phyloP scores from a whole-genome alignment of 495 filamentous ascomycete species.

The Neohortaea acidophila region DNA sequence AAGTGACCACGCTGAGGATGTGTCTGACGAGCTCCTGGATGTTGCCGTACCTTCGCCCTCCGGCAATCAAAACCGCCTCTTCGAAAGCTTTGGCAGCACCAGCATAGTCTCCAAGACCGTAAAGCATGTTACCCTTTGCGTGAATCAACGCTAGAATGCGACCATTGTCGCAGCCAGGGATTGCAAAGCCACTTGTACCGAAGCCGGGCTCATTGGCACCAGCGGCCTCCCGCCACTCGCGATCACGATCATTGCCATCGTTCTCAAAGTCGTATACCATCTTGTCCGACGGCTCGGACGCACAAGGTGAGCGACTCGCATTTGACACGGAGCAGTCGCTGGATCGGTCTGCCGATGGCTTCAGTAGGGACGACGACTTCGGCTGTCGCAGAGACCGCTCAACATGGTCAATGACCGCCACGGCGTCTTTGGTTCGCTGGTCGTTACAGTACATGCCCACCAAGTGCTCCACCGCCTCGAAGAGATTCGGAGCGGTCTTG shows the following conservation, averaged over 20 bases:
- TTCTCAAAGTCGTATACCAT: slow-evolving; percentile 43
- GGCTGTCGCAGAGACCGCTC: slow-evolving; percentile 52
- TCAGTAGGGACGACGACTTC: slow-evolving; percentile 35
- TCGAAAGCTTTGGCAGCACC: slow-evolving; percentile 85
- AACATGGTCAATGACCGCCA: slow-evolving; percentile 81
- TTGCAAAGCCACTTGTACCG: slow-evolving; percentile 71
- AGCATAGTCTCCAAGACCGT: slow-evolving; percentile 71
- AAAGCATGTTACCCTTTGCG: slow-evolving; percentile 96
- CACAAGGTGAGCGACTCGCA: slow-evolving; percentile 36
- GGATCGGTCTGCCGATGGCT: slow-evolving; percentile 36
- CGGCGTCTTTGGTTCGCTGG: slow-evolving; percentile 69
- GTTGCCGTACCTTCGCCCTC: slow-evolving; percentile 54
- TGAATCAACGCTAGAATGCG: slow-evolving; percentile 84
- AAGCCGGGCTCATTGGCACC: slow-evolving; percentile 40
- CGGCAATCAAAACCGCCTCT: slow-evolving; percentile 79
- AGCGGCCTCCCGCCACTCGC: slow-evolving; percentile 20
- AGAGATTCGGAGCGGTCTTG: slow-evolving; percentile 69
- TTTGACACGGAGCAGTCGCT: slow-evolving; percentile 38
- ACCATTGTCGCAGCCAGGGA: slow-evolving; percentile 81
- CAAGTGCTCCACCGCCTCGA: slow-evolving; percentile 94
- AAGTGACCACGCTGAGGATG: slow-evolving; percentile 57
- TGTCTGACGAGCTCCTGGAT: slow-evolving; percentile 68
- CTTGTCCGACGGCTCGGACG: slow-evolving; percentile 39
- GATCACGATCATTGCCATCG: slow-evolving; percentile 27
- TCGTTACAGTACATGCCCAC: slow-evolving; percentile 74